Base-by-base conservation (phyloP, 2,329 filamentous ascomycete species). In the Paraphaeosphaeria minitans region DNA sequence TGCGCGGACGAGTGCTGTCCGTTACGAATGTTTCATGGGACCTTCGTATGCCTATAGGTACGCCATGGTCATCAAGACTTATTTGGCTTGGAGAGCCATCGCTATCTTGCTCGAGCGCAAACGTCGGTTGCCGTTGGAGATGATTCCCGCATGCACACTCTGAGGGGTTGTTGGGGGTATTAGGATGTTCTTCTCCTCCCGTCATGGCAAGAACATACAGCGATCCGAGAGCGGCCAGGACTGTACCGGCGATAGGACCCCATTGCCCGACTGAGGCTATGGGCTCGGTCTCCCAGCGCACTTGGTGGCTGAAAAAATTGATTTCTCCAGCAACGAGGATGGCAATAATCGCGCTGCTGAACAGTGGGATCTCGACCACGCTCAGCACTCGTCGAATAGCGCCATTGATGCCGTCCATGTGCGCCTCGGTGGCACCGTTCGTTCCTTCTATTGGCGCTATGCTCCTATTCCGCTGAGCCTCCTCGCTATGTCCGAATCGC, bases 271-370 rank as follows among this genome's bases (percentile, higher is more conserved):
- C 80, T 6, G 24, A 27, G 24, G 60, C 83, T 87, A 89, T 84
- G 0, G 86, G 85, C 60, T 90, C 88, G 0, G 85, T 89, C 60
- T 87, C 80, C 58, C 84, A 87, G 0, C 62, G 65, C 3, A 90
- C 78, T 56, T 83, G 84, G 0, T 55, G 21, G 49, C 84, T 89
- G 64, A 81, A 89, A 62, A 90, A 86, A 63, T 90, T 90, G 33
- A 79, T 78, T 72, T 90, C 88, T 0, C 88, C 88, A 0, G 87
- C 72, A 4, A 87, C 77, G 3, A 90, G 75, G 5, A 89, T 84
- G 1, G 84, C 82, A 0, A 89, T 57, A 0, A 88, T 83, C 1
- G 84, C 85, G 6, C 80, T 84, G 1, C 80, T 82, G 56, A 89
- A 88, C 0, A 90, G 64, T 0, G 85, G 85, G 3, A 87, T 78